Conservation (phyloP, 1,139 yeast genomes). For the Martiniozyma asiatica region DNA sequence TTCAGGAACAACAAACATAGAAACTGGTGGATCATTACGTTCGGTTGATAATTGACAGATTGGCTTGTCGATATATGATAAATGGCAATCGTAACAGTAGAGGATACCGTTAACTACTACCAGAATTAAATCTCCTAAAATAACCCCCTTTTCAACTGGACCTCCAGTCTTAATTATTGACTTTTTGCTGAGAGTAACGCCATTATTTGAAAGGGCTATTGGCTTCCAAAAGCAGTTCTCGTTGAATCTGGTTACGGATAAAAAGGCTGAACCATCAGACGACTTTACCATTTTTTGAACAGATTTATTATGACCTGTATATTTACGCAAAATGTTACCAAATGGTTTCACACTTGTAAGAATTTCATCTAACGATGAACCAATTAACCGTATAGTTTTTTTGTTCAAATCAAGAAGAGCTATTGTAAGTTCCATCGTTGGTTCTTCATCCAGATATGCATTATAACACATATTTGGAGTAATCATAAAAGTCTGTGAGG, state of each 20-base stretch:
- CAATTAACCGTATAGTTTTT: slow-evolving; percentile 37
- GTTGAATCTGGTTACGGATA: slow-evolving; percentile 39
- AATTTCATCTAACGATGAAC: slow-evolving; percentile 27
- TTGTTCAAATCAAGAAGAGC: slow-evolving; percentile 36
- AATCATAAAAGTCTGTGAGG: slow-evolving; percentile 3
- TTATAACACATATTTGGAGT: slow-evolving; percentile 4
- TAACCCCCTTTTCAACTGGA: slow-evolving; percentile 36
- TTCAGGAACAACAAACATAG: no score
- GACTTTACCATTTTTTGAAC: slow-evolving; percentile 58
- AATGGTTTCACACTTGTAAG: slow-evolving; percentile 9
- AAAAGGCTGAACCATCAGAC: slow-evolving; percentile 42
- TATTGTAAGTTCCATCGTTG: slow-evolving; percentile 27
- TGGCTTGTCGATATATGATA: no score
- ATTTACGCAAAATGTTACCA: slow-evolving; percentile 24
- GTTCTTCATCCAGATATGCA: slow-evolving; percentile 1
- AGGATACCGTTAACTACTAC: no score
- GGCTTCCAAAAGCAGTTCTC: slow-evolving; percentile 62
- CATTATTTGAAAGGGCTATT: slow-evolving; percentile 22
- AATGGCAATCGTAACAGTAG: no score
- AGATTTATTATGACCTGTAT: slow-evolving; percentile 81
- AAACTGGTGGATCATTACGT: no score
- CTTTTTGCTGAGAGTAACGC: slow-evolving; percentile 20
- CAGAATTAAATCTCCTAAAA: slow-evolving; percentile 38
- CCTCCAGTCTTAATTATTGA: slow-evolving; percentile 21
- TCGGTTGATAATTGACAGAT: no score